A percentile compares a stretch with the other conserved stretches of the same genome.
Conservation (phyloP, 78 protist species). For the Pelomyxa schiedti region DNA sequence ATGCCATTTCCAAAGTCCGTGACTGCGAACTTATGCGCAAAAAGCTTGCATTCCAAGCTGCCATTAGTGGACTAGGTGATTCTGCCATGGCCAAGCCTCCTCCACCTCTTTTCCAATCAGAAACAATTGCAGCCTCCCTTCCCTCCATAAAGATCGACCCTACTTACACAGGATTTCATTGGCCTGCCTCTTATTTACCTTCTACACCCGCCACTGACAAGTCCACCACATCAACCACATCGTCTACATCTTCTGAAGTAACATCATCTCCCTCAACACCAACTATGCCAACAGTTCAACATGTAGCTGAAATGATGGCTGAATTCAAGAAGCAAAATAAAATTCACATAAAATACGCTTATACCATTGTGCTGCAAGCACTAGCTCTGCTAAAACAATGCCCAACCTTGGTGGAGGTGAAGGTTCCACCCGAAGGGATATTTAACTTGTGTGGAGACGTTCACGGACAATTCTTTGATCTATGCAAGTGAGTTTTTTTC, state of each 20-base stretch:
- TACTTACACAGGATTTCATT: no score
- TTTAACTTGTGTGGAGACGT: background rate
- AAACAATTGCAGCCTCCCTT: no score
- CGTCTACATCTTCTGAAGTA: no score
- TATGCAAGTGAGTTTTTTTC: background rate
- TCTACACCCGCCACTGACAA: no score
- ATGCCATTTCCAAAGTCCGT: background rate
- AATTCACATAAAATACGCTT: background rate
- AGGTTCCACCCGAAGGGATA: constrained; percentile 1
- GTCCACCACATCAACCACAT: no score
- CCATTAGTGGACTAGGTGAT: no score
- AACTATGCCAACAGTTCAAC: constrained; percentile 8
- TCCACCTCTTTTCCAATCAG: no score
- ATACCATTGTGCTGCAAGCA: constrained; percentile 5
- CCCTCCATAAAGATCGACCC: no score
- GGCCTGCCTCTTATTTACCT: no score
- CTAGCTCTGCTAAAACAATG: background rate
- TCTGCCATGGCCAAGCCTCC: no score
- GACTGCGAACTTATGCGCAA: background rate
- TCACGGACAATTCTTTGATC: constrained; percentile 11
- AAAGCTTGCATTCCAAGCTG: background rate
- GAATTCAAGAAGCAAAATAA: background rate
- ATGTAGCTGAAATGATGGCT: background rate
- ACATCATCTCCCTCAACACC: no score
- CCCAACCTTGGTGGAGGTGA: constrained; percentile 17